Percentiles rank a stretch among this genome's conserved stretches.
These are phyloP conservation scores for Kodamaea plutei DNA, from an alignment of 1,139 yeast species.

Conservation along the genomic window DNA sequence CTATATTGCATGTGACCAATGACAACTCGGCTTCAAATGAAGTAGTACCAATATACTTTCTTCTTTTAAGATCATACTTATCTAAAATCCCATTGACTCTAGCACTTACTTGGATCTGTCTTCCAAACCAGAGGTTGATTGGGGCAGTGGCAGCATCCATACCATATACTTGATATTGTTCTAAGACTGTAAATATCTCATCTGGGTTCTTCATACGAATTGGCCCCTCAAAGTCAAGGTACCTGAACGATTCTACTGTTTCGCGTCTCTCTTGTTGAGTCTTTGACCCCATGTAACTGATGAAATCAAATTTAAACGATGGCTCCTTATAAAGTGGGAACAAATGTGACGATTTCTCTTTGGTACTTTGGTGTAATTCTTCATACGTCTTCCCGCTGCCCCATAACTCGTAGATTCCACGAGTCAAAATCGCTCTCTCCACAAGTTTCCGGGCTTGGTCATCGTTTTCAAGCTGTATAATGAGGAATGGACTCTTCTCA, in stretches of 20 bases:
- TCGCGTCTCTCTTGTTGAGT: slow-evolving; percentile 50
- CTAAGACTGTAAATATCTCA: slow-evolving; percentile 67
- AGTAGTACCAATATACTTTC: slow-evolving; percentile 92
- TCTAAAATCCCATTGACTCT: slow-evolving; percentile 64
- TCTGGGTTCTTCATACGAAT: slow-evolving; percentile 78
- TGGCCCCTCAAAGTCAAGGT: slow-evolving; percentile 70
- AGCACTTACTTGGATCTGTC: slow-evolving; percentile 63
- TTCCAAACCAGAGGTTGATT: slow-evolving; percentile 64
- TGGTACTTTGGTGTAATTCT: slow-evolving; percentile 54
- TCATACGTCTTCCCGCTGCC: slow-evolving; percentile 61
- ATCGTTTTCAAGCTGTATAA: slow-evolving; percentile 60
- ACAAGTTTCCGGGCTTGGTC: slow-evolving; percentile 64
- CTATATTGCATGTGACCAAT: slow-evolving; percentile 79
- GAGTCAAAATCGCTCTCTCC: slow-evolving; percentile 62
- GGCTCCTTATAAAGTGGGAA: slow-evolving; percentile 33
- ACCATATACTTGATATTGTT: slow-evolving; percentile 57
- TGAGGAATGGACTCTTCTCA: slow-evolving; percentile 64
- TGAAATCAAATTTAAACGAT: slow-evolving; percentile 79
- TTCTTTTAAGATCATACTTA: slow-evolving; percentile 70
- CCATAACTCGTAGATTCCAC: slow-evolving; percentile 83
- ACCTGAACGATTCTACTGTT: slow-evolving; percentile 69
- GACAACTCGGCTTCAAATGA: slow-evolving; percentile 91
- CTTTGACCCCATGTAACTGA: slow-evolving; percentile 61
- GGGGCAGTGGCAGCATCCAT: slow-evolving; percentile 54
- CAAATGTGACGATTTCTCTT: slow-evolving; percentile 23